These are phyloP conservation scores for Tagetes erecta DNA, from an alignment of 129 eudicot species.

Conservation along the genomic window DNA sequence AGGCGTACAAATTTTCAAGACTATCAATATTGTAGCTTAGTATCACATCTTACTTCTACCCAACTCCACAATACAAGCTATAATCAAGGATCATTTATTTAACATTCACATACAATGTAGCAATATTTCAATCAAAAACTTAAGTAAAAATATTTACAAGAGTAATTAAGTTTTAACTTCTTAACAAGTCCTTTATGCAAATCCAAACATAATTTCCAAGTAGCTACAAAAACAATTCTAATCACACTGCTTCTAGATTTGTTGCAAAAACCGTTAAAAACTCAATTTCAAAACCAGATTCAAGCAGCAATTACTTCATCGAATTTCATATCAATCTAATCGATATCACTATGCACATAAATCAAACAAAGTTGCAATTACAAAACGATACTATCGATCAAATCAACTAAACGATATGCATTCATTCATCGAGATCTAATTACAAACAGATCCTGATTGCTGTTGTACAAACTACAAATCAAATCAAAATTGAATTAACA, in stretches of 20 bases:
- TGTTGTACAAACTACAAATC: conserved; percentile 12
- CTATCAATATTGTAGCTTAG: background rate
- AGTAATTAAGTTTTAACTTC: background rate
- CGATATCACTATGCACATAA: background rate
- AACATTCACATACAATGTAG: too few species aligned
- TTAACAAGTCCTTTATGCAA: background rate
- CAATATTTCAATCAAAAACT: too few species aligned
- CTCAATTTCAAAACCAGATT: conserved; percentile 1
- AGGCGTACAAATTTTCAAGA: too few species aligned
- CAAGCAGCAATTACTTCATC: conserved; percentile 7
- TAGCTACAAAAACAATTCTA: background rate
- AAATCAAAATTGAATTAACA: conserved; percentile 11
- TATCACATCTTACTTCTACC: background rate
- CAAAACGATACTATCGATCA: conserved; percentile 5
- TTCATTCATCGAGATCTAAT: conserved; percentile 7
- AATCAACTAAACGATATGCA: background rate
- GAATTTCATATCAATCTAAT: background rate
- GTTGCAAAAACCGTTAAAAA: too few species aligned
- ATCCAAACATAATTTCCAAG: background rate
- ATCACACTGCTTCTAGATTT: too few species aligned
- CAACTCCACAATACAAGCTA: background rate
- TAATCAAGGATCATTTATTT: background rate
- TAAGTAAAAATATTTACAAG: background rate
- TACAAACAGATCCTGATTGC: conserved; percentile 26
- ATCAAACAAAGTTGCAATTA: background rate